Evolutionary conservation across 1,284 basidiomycete species (phyloP).

Genomic region (Inonotus obliquus): DNA sequence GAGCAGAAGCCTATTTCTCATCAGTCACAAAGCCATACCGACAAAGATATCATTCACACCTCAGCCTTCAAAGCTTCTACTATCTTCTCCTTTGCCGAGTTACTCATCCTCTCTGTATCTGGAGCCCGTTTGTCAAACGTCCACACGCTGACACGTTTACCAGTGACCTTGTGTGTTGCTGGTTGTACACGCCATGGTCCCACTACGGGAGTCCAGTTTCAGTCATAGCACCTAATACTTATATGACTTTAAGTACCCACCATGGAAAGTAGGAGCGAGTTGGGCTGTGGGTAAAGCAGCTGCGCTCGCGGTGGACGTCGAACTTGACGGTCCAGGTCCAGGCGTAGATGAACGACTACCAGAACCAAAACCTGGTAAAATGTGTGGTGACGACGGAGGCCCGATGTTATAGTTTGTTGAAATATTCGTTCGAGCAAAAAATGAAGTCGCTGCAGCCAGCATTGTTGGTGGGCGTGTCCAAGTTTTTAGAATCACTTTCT

Average conservation of each 20-base stretch:
- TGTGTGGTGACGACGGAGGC: constrained; percentile 42
- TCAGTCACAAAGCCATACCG: neutral
- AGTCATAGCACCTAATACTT: neutral
- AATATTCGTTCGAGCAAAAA: constrained; percentile 84
- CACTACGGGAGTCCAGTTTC: constrained; percentile 31
- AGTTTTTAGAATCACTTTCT: neutral
- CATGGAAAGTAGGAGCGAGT: constrained; percentile 49
- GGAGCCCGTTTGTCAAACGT: constrained; percentile 76
- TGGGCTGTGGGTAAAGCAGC: constrained; percentile 34
- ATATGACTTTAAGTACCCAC: neutral
- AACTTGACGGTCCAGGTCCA: constrained; percentile 44
- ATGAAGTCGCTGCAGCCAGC: constrained; percentile 87
- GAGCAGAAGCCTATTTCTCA: constrained; percentile 68
- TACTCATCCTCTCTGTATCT: constrained; percentile 67
- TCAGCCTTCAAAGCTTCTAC: constrained; percentile 85
- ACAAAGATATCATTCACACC: constrained; percentile 42
- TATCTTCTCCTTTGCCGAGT: constrained; percentile 62
- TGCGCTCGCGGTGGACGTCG: constrained; percentile 31
- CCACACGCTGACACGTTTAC: constrained; percentile 88
- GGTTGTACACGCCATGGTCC: constrained; percentile 85
- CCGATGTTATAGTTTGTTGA: constrained; percentile 80
- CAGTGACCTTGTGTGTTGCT: constrained; percentile 82
- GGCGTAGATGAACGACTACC: constrained; percentile 18
- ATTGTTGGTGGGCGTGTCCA: constrained; percentile 35
- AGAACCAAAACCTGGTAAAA: constrained; percentile 40